A percentile compares a stretch with the other conserved stretches of the same genome.
Conservation (phyloP, 495 filamentous ascomycete species). For the Jackrogersella multiformis region DNA sequence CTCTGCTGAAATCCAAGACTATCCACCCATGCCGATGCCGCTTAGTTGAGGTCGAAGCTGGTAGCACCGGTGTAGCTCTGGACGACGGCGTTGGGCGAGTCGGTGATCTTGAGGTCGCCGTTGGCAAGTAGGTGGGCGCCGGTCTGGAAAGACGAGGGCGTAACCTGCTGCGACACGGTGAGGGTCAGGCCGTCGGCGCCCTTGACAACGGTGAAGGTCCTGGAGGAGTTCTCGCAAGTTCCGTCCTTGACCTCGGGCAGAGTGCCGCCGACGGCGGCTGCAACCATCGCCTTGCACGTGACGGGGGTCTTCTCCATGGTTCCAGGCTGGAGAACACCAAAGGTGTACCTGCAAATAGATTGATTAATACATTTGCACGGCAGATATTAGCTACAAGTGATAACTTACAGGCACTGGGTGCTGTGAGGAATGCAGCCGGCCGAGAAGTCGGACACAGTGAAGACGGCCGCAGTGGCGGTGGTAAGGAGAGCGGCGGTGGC, state of each 20-base stretch:
- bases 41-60: conserved; percentile 17
- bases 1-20: too few relatives aligned
- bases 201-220: conserved; percentile 37
- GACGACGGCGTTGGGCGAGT: conserved; percentile 31
- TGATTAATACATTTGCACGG: too few relatives aligned
- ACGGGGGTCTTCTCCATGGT: conserved; percentile 43
- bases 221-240: conserved; percentile 38
- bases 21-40: not conserved
- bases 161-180: conserved; percentile 38
- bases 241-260: conserved; percentile 43
- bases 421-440: conserved; percentile 46
- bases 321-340: conserved; percentile 40
- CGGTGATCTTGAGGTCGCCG: conserved; percentile 30
- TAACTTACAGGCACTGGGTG: conserved; percentile 46
- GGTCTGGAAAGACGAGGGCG: conserved; percentile 41
- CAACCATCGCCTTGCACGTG: conserved; percentile 32
- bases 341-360: conserved; percentile 30
- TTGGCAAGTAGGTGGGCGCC: conserved; percentile 34
- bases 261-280: conserved; percentile 21
- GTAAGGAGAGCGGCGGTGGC: conserved; percentile 10
- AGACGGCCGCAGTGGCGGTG: conserved; percentile 36
- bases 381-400: too few relatives aligned
- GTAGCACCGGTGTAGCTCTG: conserved; percentile 26
- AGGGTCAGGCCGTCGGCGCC: conserved; percentile 32
- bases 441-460: conserved; percentile 41